These are phyloP conservation scores for Crithidia acanthocephali DNA, from an alignment of 208 protist species.

Conservation along the genomic window DNA sequence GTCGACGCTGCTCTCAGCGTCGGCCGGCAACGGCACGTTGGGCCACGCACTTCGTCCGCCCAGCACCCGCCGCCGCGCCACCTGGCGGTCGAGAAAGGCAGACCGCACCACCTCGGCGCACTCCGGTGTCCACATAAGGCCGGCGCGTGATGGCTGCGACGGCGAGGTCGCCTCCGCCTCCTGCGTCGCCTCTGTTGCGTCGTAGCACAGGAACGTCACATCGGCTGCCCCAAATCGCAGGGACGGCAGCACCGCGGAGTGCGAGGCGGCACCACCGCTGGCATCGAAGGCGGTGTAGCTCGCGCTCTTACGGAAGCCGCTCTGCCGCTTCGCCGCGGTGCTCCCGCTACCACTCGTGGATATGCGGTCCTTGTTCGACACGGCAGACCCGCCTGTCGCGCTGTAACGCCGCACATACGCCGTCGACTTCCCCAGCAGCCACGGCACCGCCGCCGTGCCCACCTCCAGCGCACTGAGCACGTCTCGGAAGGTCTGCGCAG, in stretches of 20 bases:
- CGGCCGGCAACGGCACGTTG: slow-evolving; percentile 24
- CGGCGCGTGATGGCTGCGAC: neutral
- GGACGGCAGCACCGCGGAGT: neutral
- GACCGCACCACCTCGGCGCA: slow-evolving; percentile 37
- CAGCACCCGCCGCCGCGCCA: slow-evolving; percentile 28
- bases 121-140: slow-evolving; percentile 26
- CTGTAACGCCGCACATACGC: slow-evolving; percentile 13
- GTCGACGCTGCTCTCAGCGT: neutral
- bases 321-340: neutral
- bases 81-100: slow-evolving; percentile 33
- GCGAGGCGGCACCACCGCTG: neutral
- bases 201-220: slow-evolving; percentile 12
- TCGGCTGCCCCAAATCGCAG: neutral
- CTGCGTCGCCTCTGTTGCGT: neutral
- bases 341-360: neutral
- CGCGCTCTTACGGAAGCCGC: neutral
- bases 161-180: neutral
- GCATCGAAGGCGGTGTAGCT: neutral
- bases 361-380: neutral
- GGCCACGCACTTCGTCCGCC: slow-evolving; percentile 27
- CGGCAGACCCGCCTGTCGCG: neutral
- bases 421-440: slow-evolving; percentile 27
- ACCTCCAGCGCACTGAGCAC: slow-evolving; percentile 22
- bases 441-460: slow-evolving; percentile 23
- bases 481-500: slow-evolving; percentile 10